Evolutionary conservation across 768 basidiomycete species (phyloP).

Genomic region (Psilocybe tampanensis): DNA sequence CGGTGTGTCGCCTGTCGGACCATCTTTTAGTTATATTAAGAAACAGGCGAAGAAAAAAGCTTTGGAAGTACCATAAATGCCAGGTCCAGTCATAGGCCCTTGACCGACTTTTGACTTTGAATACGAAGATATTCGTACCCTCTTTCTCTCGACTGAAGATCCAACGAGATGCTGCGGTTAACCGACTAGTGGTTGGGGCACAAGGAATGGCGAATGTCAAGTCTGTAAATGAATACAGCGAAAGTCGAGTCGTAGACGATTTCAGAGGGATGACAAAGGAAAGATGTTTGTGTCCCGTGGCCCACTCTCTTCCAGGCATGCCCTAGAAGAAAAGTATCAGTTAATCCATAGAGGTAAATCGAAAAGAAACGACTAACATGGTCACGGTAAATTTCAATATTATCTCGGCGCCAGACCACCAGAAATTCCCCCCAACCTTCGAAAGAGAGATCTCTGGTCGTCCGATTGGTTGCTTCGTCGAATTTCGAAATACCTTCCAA

Average conservation of each 20-base stretch:
- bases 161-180: constrained; percentile 42
- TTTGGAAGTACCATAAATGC: constrained; percentile 67
- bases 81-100: constrained; percentile 89
- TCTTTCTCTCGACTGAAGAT: constrained; percentile 53
- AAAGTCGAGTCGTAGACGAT: constrained; percentile 64
- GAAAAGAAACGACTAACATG: constrained; percentile 56
- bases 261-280: constrained; percentile 77
- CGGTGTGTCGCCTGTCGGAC: constrained; percentile 63
- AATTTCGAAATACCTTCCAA: constrained; percentile 54
- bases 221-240: constrained; percentile 86
- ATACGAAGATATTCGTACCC: constrained; percentile 86
- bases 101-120: constrained; percentile 78
- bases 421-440: constrained; percentile 83
- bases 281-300: constrained; percentile 75
- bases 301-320: constrained; percentile 67
- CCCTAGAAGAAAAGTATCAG: constrained; percentile 35
- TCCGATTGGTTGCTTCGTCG: constrained; percentile 70
- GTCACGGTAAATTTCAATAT: constrained; percentile 84
- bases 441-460: constrained; percentile 57
- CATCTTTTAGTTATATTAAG: not conserved
- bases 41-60: not conserved
- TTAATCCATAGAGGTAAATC: constrained; percentile 6
- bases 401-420: constrained; percentile 79
- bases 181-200: constrained; percentile 49
- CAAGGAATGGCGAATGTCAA: constrained; percentile 80